Conservation (phyloP, 371 early-diverging fungal genomes). For the Lichtheimia ramosa region DNA sequence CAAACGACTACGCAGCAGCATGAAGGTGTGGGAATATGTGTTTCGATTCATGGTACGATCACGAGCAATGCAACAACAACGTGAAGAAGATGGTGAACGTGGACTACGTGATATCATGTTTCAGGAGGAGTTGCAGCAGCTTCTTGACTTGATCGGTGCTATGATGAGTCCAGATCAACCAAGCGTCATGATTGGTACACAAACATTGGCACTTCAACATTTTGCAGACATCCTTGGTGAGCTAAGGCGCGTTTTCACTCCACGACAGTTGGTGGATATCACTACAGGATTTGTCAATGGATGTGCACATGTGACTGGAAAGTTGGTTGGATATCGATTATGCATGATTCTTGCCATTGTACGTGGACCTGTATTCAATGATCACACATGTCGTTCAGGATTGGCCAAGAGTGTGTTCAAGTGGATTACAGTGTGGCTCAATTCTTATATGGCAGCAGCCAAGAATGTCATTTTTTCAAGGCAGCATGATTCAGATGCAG, state of each 20-base stretch:
- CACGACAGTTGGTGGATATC: conserved; percentile 49
- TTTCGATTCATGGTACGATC: conserved; percentile 61
- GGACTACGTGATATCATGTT: conserved; percentile 35
- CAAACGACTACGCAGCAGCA: conserved; percentile 58
- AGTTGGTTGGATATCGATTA: conserved; percentile 57
- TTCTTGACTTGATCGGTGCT: conserved; percentile 41
- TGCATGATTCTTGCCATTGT: conserved; percentile 59
- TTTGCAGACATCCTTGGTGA: conserved; percentile 62
- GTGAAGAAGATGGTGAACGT: conserved; percentile 30
- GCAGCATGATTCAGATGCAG: conserved; percentile 34
- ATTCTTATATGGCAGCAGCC: conserved; percentile 47
- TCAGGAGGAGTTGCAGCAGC: conserved; percentile 32
- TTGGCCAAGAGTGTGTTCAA: conserved; percentile 51
- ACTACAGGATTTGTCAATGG: conserved; percentile 56
- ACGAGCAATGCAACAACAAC: conserved; percentile 35
- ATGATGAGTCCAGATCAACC: conserved; percentile 59
- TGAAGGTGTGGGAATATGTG: conserved; percentile 71
- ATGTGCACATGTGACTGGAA: conserved; percentile 50
- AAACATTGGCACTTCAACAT: conserved; percentile 66
- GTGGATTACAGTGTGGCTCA: conserved; percentile 63
- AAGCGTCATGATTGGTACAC: conserved; percentile 62
- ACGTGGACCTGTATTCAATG: conserved; percentile 60
- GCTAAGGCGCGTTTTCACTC: conserved; percentile 46
- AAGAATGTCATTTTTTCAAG: conserved; percentile 46
- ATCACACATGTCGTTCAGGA: conserved; percentile 46